Evolutionary conservation across 1,139 yeast genomes (phyloP), one percentile per base, ranked within the genome.

Genomic region (Saccharomyces hybrid): DNA sequence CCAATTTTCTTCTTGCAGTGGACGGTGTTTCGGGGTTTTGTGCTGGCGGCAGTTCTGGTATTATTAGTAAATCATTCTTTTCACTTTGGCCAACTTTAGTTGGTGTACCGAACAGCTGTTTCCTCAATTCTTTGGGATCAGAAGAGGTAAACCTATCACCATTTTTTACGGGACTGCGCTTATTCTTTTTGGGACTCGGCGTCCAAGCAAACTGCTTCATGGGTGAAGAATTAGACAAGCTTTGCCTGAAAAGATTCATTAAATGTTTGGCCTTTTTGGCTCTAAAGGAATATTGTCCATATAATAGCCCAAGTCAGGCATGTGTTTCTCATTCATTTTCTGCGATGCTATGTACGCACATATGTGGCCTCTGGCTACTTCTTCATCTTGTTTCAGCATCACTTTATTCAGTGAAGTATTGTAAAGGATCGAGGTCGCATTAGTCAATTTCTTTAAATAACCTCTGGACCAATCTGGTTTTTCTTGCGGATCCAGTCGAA

Each of bases 321-420:
- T 69, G 12, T 73, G 71, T 44, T 68, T 69, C n/a, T 72, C 70
- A 24, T 72, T 72, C 51, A 79, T 76, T 59, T 75, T 75, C 56
- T 82, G 84, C 11, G 78, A 77, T 0, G 87, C 83, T 31, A 84
- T 67, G 58, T 73, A 80, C 1, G 88, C 86, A 67, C 88, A 82
- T 14, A 86, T 67, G 64, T 85, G 90, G 57, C 78, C 78, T 49
- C 91, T 72, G 1, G 87, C 88, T 2, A 79, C 73, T 59, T 85
- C 90, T 52, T 81, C 78, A 42, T 75, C 74, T 32, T 77, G 76
- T 4, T 81, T 74, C 4, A 78, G 68, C 31, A 78, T 74, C 54
- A 77, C 74, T 59, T 78, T 77, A 54, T 74, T 78, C 16, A 82
- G 71, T 38, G 86, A 80, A 2, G 80, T 67, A 56, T 76, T 78